Base-by-base conservation (phyloP, 148 eudicot genomes). In the Limonium bicolor region DNA sequence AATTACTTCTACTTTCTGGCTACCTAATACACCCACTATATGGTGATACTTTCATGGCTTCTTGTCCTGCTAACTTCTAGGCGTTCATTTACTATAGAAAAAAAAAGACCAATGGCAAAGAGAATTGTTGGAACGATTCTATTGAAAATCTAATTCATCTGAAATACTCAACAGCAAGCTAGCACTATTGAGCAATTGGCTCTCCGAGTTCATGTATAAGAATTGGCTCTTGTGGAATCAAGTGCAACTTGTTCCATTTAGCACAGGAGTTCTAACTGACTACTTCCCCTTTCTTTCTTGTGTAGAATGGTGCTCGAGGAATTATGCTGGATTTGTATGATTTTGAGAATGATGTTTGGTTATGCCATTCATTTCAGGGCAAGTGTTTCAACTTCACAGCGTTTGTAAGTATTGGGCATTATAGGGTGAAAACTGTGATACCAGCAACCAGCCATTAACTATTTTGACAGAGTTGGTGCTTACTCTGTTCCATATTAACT, bases 281-380 rank as follows among this genome's bases (percentile, higher is more conserved):
- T n/a, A 59, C 48, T 44, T n/a, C 35, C 20, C 11, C 4, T 25
- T 11, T 37, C 16, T 18, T 40, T 20, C 1, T 59, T 14, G 16
- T 70, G 63, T 40, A 88, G 97, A 83, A 88, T 75, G 97, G 97
- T 7, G 85, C 80, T 40, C 83, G 97, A 55, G 97, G 95, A 22
- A 68, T 88, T 21, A 88, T 88, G 97, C 70, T 88, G 28, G 97
- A 88, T 57, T 77, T 88, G 87, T 88, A 88, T 41, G 97, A 88
- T 56, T 84, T 77, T 60, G 45, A 68, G 59, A 70, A 74, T 20
- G 81, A 72, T 61, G 75, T 88, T 37, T 88, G 95, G 97, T 44
- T 88, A 22, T 88, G 94, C 55, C 97, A 88, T 55, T 84, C 95
- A 27, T 72, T 72, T 20, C 59, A 58, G 16, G 87, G 95, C 37